Evolutionary conservation across 2,329 filamentous ascomycete species (phyloP), one percentile per base, ranked within the genome.

Genomic region (Grosmannia serpens): DNA sequence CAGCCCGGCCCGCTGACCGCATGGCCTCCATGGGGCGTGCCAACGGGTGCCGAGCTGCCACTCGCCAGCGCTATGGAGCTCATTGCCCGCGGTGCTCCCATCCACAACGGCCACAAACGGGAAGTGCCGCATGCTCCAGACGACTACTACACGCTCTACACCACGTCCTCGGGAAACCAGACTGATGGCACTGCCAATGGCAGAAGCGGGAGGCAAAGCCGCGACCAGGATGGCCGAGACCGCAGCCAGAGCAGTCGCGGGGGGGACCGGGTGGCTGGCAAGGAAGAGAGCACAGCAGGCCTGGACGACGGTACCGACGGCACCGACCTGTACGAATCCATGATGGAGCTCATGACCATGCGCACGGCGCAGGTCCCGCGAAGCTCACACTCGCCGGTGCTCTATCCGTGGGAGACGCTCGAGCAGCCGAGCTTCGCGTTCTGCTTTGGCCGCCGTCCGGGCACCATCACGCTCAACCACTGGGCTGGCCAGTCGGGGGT

Each of bases 391-490:
- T 65, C 69, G 0, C 73, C 72, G 5, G 66, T 71, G 20, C 67
- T 68, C 3, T 68, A 74, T 60, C 85, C 84, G 2, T 89, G 84
- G 87, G 81, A 86, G 62, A 85, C 86, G 1, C 74, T 90, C 29
- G 87, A 91, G 67, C 86, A 89, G 65, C 87, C 87, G 5, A 88
- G 85, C 67, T 83, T 84, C 69, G 77, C 83, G 0, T 88, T 87
- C 67, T 81, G 78, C 63, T 86, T 83, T 68, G 87, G 87, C 15
- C 74, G 75, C 55, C 76, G 81, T 26, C 82, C 86, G 0, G 87
- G 87, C 7, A 90, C 87, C 1, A 80, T 87, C 56, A 89, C 86
- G 0, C 72, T 91, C 55, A 89, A 87, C 64, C 81, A 84, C 62
- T 89, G 85, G 80, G 80, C 81, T 15, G 77, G 79, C 58, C 75